These are phyloP conservation scores for Pseudogymnoascus sp. DNA, from an alignment of 2,329 filamentous ascomycete genomes.

Conservation along the genomic window DNA sequence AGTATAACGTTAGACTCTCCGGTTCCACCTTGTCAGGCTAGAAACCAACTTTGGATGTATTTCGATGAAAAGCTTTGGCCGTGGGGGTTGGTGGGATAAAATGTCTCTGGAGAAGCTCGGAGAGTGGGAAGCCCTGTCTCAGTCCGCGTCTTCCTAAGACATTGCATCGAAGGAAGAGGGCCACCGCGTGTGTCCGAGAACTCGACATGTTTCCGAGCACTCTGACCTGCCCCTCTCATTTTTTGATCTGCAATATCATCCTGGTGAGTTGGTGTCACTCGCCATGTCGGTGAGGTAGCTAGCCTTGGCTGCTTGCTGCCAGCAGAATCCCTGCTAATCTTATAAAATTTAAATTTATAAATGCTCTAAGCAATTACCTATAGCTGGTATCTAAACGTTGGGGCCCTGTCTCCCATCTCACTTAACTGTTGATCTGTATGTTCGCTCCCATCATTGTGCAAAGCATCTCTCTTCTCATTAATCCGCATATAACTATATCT, in stretches of 20 bases:
- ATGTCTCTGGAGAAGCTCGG: background rate
- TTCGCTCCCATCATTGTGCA: slow-evolving; percentile 20
- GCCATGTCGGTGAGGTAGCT: background rate
- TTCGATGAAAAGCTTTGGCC: background rate
- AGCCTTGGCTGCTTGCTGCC: background rate
- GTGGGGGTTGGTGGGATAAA: background rate
- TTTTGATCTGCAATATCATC: background rate
- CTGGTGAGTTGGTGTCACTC: background rate
- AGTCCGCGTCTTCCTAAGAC: background rate
- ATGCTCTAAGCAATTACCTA: slow-evolving; percentile 15
- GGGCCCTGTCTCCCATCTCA: slow-evolving; percentile 41
- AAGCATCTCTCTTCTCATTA: slow-evolving; percentile 35
- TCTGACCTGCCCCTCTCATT: background rate
- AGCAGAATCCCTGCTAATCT: background rate
- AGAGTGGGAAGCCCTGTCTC: background rate
- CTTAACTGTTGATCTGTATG: slow-evolving; percentile 37
- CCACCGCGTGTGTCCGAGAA: background rate
- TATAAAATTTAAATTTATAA: background rate
- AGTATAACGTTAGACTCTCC: background rate
- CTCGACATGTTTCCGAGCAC: background rate
- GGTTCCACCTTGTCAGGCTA: background rate
- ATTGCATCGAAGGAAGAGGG: background rate
- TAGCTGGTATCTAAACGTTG: slow-evolving; percentile 38
- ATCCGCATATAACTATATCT: slow-evolving; percentile 37
- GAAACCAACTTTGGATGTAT: background rate